These are phyloP conservation scores for Helicocarpus griseus DNA, from an alignment of 2,329 filamentous ascomycete genomes.

Conservation along the genomic window DNA sequence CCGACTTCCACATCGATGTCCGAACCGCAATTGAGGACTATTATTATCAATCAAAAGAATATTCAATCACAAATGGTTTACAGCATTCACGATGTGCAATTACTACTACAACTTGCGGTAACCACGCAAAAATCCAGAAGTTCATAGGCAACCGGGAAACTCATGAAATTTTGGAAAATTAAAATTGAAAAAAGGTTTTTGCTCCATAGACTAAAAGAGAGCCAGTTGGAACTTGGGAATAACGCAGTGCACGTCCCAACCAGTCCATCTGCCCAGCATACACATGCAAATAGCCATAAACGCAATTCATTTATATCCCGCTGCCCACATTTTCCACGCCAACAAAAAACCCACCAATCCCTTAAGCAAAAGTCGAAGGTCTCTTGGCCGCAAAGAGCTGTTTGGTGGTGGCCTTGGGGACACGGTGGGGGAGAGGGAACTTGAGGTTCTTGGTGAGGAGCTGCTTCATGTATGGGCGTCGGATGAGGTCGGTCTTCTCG, in stretches of 20 bases:
- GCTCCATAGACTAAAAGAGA: constrained; percentile 4
- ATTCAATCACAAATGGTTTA: no score
- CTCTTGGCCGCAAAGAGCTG: constrained; percentile 90
- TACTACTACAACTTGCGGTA: background rate
- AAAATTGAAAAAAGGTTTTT: constrained; percentile 2
- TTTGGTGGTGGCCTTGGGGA: constrained; percentile 70
- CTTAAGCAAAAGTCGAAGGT: constrained; percentile 96
- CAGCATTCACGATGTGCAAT: no score
- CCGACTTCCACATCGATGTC: no score
- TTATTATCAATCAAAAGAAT: no score
- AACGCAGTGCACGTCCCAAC: background rate
- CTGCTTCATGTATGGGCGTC: constrained; percentile 99
- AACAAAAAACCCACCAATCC: constrained; percentile 20
- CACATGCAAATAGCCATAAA: constrained; percentile 6
- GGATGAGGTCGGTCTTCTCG: constrained; percentile 87
- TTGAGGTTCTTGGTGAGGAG: constrained; percentile 88
- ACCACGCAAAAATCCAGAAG: background rate
- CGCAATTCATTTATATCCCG: constrained; percentile 4
- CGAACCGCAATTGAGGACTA: no score
- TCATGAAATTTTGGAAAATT: background rate
- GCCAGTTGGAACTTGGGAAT: background rate
- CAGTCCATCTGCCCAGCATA: background rate
- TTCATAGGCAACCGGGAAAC: background rate
- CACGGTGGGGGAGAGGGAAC: constrained; percentile 97
- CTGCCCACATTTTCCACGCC: constrained; percentile 6